Evolutionary conservation across 495 filamentous ascomycete genomes (phyloP).

Genomic region (Daldinia caldariorum): DNA sequence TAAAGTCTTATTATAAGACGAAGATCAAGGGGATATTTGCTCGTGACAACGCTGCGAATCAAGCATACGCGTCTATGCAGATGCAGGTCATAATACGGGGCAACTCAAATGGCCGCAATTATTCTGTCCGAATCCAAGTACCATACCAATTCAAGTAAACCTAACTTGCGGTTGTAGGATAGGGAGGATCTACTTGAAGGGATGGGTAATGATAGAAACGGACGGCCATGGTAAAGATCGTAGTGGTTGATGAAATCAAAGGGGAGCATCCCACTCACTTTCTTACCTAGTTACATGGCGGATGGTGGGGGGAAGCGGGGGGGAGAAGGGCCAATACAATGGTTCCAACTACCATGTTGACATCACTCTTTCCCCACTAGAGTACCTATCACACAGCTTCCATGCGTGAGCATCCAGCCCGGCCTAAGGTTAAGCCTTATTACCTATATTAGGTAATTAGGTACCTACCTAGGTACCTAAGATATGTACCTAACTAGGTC

Average conservation of each 20-base stretch:
- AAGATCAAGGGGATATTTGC: neutral
- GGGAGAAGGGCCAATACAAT: neutral
- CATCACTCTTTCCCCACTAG: constrained; percentile 7
- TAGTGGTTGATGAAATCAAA: constrained; percentile 1
- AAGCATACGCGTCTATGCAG: neutral
- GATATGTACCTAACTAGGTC: no score
- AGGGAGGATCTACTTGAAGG: constrained; percentile 1
- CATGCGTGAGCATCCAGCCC: neutral
- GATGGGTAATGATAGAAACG: neutral
- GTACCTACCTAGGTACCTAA: neutral
- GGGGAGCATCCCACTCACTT: constrained; percentile 2
- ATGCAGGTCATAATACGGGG: constrained; percentile 7
- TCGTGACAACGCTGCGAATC: no score
- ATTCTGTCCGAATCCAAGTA: neutral
- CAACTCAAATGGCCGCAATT: neutral
- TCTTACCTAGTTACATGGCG: neutral
- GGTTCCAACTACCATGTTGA: constrained; percentile 3
- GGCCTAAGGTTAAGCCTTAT: constrained; percentile 4
- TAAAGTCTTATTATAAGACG: neutral
- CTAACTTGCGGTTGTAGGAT: neutral
- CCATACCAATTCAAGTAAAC: neutral
- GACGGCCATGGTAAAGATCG: neutral
- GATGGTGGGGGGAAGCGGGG: neutral
- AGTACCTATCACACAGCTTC: neutral
- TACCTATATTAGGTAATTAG: no score